These are phyloP conservation scores for Claviceps fusiformis DNA, from an alignment of 2,329 filamentous ascomycete species.

Conservation along the genomic window DNA sequence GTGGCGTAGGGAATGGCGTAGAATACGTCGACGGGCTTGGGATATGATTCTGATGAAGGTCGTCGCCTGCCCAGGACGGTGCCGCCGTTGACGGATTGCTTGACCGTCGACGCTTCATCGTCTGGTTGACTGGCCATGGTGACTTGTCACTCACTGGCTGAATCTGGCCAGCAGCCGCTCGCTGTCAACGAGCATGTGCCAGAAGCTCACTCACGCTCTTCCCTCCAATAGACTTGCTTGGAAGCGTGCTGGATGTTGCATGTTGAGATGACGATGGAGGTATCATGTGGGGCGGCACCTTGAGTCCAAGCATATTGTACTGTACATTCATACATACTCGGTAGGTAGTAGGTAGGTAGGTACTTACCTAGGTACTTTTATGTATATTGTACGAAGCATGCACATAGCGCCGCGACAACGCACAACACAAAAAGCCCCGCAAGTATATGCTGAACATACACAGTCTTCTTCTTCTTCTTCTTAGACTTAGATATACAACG, in stretches of 20 bases:
- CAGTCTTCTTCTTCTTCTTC: too few species aligned
- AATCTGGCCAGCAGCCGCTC: neutral
- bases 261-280: too few species aligned
- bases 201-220: too few species aligned
- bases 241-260: too few species aligned
- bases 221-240: too few species aligned
- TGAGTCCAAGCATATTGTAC: too few species aligned
- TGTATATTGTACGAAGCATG: neutral
- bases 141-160: too few species aligned
- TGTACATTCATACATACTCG: too few species aligned
- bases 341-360: too few species aligned
- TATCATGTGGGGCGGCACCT: neutral
- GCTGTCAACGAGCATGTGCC: neutral
- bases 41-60: conserved; percentile 14
- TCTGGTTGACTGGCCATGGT: neutral
- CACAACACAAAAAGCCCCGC: neutral
- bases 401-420: neutral
- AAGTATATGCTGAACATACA: neutral
- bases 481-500: too few species aligned
- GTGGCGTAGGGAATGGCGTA: conserved; percentile 36
- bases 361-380: too few species aligned
- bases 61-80: conserved; percentile 12
- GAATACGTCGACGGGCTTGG: conserved; percentile 30
- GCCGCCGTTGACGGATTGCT: conserved; percentile 10
- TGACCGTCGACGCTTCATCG: conserved; percentile 4